Evolutionary conservation across 2,329 filamentous ascomycete species (phyloP).

Genomic region (Microcyclosporella mali): DNA sequence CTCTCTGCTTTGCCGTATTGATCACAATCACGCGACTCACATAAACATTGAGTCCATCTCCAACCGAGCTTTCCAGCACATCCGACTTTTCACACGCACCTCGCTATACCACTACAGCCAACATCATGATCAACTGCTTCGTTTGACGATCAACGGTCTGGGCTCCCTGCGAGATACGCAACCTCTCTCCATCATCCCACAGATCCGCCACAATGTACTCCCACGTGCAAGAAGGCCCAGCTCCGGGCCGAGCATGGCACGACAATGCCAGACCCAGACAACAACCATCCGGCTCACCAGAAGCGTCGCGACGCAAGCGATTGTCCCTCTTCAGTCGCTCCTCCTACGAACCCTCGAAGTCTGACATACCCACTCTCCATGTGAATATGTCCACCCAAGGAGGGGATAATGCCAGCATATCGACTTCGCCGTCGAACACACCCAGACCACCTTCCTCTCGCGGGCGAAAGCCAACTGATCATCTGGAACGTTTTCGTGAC

Average conservation of each 20-base stretch:
- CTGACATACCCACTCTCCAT: slow-evolving; percentile 10
- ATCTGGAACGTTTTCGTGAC: slow-evolving; percentile 21
- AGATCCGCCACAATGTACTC: slow-evolving; percentile 2
- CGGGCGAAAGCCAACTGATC: slow-evolving; percentile 18
- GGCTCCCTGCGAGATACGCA: not conserved
- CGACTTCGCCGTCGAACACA: too few relatives aligned
- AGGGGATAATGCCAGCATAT: too few relatives aligned
- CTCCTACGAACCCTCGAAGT: slow-evolving; percentile 17
- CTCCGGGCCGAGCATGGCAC: slow-evolving; percentile 9
- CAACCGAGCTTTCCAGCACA: not conserved
- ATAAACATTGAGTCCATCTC: not conserved
- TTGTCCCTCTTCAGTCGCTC: slow-evolving; percentile 24
- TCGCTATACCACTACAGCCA: not conserved
- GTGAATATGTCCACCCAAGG: not conserved
- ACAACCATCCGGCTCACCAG: slow-evolving; percentile 4
- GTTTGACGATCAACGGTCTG: slow-evolving; percentile 1
- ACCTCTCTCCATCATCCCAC: not conserved
- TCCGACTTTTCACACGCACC: not conserved
- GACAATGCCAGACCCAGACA: not conserved
- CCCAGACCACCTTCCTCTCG: too few relatives aligned
- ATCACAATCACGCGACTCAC: not conserved
- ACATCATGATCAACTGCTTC: not conserved
- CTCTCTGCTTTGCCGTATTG: not conserved
- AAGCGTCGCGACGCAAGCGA: slow-evolving; percentile 18
- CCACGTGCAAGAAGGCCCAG: slow-evolving; percentile 2